These are phyloP conservation scores for Zoysia pacifica DNA, from an alignment of 176 grass and related monocot species.

Conservation along the genomic window DNA sequence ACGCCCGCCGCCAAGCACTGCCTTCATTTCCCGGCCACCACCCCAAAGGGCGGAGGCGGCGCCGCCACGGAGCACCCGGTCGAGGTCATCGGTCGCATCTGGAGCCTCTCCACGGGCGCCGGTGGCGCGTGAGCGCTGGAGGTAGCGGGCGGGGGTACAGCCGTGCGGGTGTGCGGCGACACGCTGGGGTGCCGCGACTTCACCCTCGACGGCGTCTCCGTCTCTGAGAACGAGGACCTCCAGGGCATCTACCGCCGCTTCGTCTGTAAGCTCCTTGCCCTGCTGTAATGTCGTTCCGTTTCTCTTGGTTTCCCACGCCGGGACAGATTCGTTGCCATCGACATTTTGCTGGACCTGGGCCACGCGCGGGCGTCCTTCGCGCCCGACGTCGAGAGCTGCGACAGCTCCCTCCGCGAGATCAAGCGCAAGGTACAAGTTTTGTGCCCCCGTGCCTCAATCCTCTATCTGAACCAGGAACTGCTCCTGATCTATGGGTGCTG, in stretches of 20 bases:
- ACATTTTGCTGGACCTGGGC: no score
- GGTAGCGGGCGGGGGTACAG: slow-evolving; percentile 44
- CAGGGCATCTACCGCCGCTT: slow-evolving; percentile 77
- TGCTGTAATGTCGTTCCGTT: no score
- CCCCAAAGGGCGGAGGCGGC: slow-evolving; percentile 33
- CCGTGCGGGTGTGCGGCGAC: slow-evolving; percentile 78
- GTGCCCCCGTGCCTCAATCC: no score
- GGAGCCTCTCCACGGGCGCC: slow-evolving; percentile 51
- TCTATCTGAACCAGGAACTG: no score
- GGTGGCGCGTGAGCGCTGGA: slow-evolving; percentile 48
- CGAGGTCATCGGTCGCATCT: slow-evolving; percentile 82
- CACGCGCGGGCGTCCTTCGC: no score
- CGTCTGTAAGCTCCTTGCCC: no score
- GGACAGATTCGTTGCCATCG: no score
- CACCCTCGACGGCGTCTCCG: slow-evolving; percentile 79
- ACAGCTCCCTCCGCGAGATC: no score
- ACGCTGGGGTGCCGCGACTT: slow-evolving; percentile 73
- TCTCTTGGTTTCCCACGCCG: no score
- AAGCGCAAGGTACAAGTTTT: no score
- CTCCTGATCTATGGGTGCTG: no score
- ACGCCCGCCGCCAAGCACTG: slow-evolving; percentile 76
- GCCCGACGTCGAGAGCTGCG: no score
- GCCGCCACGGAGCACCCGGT: slow-evolving; percentile 80
- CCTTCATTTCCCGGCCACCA: slow-evolving; percentile 63
- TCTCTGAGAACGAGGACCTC: slow-evolving; percentile 72